These are phyloP conservation scores for Leucoagaricus sp. DNA, from an alignment of 1,284 basidiomycete genomes.

Conservation along the genomic window DNA sequence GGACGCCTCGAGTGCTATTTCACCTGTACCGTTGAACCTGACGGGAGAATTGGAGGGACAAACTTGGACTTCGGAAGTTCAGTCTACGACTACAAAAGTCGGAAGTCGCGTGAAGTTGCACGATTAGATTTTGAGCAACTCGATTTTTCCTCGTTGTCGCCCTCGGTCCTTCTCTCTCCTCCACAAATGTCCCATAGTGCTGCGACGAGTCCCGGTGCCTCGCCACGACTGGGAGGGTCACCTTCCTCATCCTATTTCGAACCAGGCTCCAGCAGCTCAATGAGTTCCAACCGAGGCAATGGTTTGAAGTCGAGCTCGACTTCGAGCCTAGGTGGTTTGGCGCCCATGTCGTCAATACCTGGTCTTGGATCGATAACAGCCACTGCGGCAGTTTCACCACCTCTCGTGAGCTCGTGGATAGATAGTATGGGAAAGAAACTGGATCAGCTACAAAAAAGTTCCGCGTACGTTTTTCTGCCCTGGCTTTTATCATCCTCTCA, in stretches of 20 bases:
- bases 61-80: slow-evolving; percentile 16
- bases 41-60: slow-evolving; percentile 10
- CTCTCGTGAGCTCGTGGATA: slow-evolving; percentile 43
- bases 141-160: slow-evolving; percentile 10
- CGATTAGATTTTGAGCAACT: slow-evolving; percentile 8
- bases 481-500: background rate
- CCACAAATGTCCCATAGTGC: background rate
- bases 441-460: slow-evolving; percentile 55
- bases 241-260: background rate
- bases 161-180: slow-evolving; percentile 9
- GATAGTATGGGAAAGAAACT: slow-evolving; percentile 61
- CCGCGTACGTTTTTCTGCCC: slow-evolving; percentile 44
- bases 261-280: background rate
- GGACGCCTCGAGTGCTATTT: background rate
- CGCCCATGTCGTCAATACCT: slow-evolving; percentile 21
- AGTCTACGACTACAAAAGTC: slow-evolving; percentile 17
- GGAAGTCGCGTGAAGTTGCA: slow-evolving; percentile 7
- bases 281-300: background rate
- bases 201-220: background rate
- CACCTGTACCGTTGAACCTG: background rate
- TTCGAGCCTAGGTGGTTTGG: slow-evolving; percentile 4
- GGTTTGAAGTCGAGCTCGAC: background rate
- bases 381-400: slow-evolving; percentile 15
- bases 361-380: slow-evolving; percentile 26
- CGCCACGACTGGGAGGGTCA: background rate